These are phyloP conservation scores for Acacia pycnantha DNA, from an alignment of 331 rosid species.

Conservation along the genomic window DNA sequence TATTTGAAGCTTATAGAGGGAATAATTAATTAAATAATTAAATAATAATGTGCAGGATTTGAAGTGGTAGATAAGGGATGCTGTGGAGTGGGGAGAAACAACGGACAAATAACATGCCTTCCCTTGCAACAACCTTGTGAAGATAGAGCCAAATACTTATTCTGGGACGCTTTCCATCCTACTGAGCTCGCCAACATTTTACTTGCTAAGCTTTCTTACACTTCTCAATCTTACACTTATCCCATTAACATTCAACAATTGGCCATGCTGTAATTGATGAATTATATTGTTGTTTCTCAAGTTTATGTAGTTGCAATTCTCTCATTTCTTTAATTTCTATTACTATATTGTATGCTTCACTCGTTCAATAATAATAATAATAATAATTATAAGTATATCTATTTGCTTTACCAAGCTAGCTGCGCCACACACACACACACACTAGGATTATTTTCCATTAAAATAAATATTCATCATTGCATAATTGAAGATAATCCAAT, in stretches of 20 bases:
- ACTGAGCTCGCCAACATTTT: slow-evolving; percentile 71
- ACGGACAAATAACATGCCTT: slow-evolving; percentile 90
- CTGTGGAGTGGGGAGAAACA: slow-evolving; percentile 90
- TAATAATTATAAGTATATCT: background rate
- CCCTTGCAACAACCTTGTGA: slow-evolving; percentile 72
- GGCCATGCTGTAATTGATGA: slow-evolving; percentile 40
- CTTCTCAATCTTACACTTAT: slow-evolving; percentile 56
- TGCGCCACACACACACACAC: no score
- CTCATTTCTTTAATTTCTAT: background rate
- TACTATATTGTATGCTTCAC: background rate
- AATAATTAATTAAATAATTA: background rate
- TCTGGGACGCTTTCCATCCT: slow-evolving; percentile 94
- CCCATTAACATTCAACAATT: slow-evolving; percentile 82
- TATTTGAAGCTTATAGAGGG: background rate
- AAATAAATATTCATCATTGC: no score
- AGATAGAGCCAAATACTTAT: slow-evolving; percentile 65
- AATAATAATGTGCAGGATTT: slow-evolving; percentile 58
- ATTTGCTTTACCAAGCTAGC: background rate
- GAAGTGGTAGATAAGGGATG: slow-evolving; percentile 82
- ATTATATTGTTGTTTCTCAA: background rate
- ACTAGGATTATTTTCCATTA: no score
- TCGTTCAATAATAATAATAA: background rate
- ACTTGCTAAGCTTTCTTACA: slow-evolving; percentile 55
- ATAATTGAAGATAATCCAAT: no score
- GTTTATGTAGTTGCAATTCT: background rate